Conservation (phyloP, 257 asterid genomes). For the Solanum medicagineum region DNA sequence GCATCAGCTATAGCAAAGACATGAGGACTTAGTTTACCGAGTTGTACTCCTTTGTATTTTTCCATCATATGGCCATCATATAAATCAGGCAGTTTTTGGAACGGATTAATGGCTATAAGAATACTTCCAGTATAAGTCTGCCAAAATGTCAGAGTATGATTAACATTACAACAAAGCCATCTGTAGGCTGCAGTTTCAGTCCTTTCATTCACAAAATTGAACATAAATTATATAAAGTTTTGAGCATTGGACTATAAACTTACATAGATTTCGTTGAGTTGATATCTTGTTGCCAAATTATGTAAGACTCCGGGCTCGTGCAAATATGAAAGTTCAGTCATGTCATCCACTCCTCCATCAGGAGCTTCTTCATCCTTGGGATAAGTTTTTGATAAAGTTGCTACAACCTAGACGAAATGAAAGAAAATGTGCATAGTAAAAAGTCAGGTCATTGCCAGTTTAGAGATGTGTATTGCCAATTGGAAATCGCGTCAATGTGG, state of each 20-base stretch:
- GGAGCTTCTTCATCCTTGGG: constrained; percentile 97
- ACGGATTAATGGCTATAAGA: constrained; percentile 96
- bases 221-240: not conserved
- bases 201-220: constrained; percentile 7
- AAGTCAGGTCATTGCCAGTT: not conserved
- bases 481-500: not conserved
- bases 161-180: constrained; percentile 9
- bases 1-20: constrained; percentile 95
- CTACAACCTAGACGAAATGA: constrained; percentile 36
- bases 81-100: constrained; percentile 92
- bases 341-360: constrained; percentile 90
- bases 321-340: constrained; percentile 94
- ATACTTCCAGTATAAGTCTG: constrained; percentile 99
- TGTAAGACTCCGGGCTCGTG: constrained; percentile 96
- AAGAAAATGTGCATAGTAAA: not conserved
- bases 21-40: constrained; percentile 91
- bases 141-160: constrained; percentile 19
- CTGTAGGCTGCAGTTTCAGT: constrained; percentile 4
- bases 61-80: constrained; percentile 86
- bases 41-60: constrained; percentile 89
- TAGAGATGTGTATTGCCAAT: not conserved
- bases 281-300: constrained; percentile 79
- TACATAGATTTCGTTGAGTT: constrained; percentile 84
- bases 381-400: constrained; percentile 43
- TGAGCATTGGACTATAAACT: constrained; percentile 14